These are phyloP conservation scores for Xylaria sp. DNA, from an alignment of 2,329 filamentous ascomycete genomes.

Conservation along the genomic window DNA sequence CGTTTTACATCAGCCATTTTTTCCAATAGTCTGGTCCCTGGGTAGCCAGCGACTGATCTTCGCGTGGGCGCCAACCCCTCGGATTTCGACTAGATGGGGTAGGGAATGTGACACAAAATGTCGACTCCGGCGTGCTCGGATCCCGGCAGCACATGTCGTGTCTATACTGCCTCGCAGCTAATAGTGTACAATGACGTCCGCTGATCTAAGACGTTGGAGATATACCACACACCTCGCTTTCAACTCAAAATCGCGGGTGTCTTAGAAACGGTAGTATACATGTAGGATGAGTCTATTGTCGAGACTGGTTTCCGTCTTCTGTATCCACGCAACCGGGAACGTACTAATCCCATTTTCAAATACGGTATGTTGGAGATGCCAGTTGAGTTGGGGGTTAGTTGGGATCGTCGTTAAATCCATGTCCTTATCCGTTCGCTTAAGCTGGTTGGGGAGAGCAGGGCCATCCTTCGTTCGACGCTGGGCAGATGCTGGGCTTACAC, in stretches of 20 bases:
- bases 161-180: slow-evolving; percentile 3
- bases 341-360: slow-evolving; percentile 9
- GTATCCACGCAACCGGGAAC: not conserved
- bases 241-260: slow-evolving; percentile 5
- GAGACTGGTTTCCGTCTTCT: slow-evolving; percentile 3
- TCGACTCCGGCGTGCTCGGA: slow-evolving; percentile 15
- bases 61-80: slow-evolving; percentile 36
- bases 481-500: slow-evolving; percentile 18
- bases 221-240: not conserved
- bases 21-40: slow-evolving; percentile 45
- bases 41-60: slow-evolving; percentile 39
- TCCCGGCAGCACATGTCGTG: slow-evolving; percentile 19
- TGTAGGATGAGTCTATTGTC: slow-evolving; percentile 8
- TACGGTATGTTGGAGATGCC: slow-evolving; percentile 3
- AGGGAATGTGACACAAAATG: not conserved
- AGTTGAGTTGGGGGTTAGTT: slow-evolving; percentile 6
- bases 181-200: slow-evolving; percentile 12
- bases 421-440: slow-evolving; percentile 33
- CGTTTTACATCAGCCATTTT: slow-evolving; percentile 40
- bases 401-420: slow-evolving; percentile 31
- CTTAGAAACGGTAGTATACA: slow-evolving; percentile 5
- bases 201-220: slow-evolving; percentile 21
- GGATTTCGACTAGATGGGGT: slow-evolving; percentile 27
- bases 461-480: slow-evolving; percentile 21
- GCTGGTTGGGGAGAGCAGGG: slow-evolving; percentile 11